phyloP scores from a whole-genome alignment of 2,329 filamentous ascomycete genomes.

The Fusarium sp. region DNA sequence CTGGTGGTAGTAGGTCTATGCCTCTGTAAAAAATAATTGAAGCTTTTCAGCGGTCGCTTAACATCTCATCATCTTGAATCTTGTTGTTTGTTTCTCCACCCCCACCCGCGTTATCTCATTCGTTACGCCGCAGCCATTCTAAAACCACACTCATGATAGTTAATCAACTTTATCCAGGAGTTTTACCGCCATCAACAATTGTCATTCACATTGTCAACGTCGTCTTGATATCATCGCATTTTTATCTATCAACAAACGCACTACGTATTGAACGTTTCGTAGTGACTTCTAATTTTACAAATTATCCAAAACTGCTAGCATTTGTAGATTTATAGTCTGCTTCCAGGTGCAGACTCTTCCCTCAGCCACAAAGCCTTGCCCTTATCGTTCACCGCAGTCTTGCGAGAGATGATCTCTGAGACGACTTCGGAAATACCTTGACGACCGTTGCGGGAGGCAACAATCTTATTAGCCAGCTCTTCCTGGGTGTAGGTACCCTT shows the following conservation, averaged over 20 bases:
- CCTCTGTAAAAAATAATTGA: slow-evolving; percentile 36
- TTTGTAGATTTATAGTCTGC: slow-evolving; percentile 48
- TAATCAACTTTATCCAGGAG: slow-evolving; percentile 15
- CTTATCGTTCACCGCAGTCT: slow-evolving; percentile 61
- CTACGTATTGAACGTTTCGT: slow-evolving; percentile 29
- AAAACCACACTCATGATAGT: slow-evolving; percentile 14
- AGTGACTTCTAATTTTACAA: slow-evolving; percentile 46
- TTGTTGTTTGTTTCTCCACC: slow-evolving; percentile 42
- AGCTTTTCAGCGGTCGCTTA: slow-evolving; percentile 26
- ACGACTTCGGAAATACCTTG: slow-evolving; percentile 77
- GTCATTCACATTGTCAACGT: slow-evolving; percentile 12
- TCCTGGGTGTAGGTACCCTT: slow-evolving; percentile 56
- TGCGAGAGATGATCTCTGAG: slow-evolving; percentile 73
- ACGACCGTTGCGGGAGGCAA: slow-evolving; percentile 69
- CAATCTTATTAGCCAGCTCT: slow-evolving; percentile 72
- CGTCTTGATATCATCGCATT: slow-evolving; percentile 32
- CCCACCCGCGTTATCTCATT: slow-evolving; percentile 34
- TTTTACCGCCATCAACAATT: slow-evolving; percentile 16
- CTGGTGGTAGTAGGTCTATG: neutral
- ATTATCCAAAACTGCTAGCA: slow-evolving; percentile 21
- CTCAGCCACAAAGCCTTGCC: slow-evolving; percentile 57
- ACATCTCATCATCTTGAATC: slow-evolving; percentile 20
- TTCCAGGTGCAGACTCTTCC: slow-evolving; percentile 46
- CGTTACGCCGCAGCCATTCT: slow-evolving; percentile 20
- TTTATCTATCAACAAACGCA: slow-evolving; percentile 44